Base-by-base conservation (phyloP, 352 stramenopile genomes). In the Elongisporangium prolatum region DNA sequence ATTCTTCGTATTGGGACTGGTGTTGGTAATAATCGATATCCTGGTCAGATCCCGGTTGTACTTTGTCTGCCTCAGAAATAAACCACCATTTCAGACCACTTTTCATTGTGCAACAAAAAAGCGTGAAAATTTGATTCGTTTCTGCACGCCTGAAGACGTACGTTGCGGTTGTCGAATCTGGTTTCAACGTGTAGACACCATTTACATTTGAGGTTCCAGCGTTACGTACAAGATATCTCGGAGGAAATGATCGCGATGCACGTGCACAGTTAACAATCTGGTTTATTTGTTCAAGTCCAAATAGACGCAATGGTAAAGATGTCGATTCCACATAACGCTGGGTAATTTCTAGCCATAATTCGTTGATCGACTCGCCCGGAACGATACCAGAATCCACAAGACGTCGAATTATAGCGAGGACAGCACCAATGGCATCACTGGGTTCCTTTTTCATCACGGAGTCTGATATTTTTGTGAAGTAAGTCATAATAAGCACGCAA, bases 11-110 rank as follows among this genome's bases (percentile, higher is more conserved):
- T 58, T 89, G 78, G 3, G 92, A 98, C 68, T 98, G 97, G 63
- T 99, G 95, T 68, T 99, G 96, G 70, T 99, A 99, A 71, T 99
- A 99, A 70, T 99, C 96, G 63, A 99, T 96, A 73, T 99, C 97
- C 64, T 98, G 96, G 67, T 99, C 96, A 7, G 97, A 99, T 22
- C 97, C 97, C 34, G 97, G 96, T 60, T 98, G 91, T 67, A 98
- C 91, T 61, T 96, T 89, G 67, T 99, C 97, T 1, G 97, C 96
- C 65, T 99, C 95, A 21, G 93, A 98, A 49, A 99, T 96, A 68
- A 99, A 99, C 97, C 97, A 99, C 96, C 96, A 99, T 75, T 98
- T 98, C 40, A 98, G 87, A 5, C 97, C 95, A 56, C 91, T 98
- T 62, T 98, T 96, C 96, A 99, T 99, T 16, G 91, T 98, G 69